Evolutionary conservation across 805 yeast genomes (phyloP), one percentile per base, ranked within the genome.

Genomic region (Metschnikowia similis): DNA sequence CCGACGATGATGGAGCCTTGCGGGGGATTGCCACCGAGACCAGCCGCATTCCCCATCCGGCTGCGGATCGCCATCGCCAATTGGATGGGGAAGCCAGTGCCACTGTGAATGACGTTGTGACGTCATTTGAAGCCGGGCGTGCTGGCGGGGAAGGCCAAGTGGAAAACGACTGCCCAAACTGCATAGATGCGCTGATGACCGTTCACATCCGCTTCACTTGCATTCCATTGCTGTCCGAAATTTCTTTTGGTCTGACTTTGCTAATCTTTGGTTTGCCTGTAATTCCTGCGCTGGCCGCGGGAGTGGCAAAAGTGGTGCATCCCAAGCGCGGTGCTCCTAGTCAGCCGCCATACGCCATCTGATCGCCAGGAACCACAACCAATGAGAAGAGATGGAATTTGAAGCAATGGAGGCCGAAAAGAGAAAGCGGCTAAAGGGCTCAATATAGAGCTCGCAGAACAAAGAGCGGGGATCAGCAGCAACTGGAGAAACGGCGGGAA

Each of bases 261-360:
- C 35, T n/a, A 6, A n/a, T 16, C 35, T 32, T n/a, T 32, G 7
- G n/a, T 8, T 32, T 16, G 35, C 35, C 14, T 32, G 13, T 13
- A 16, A 35, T 35, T 35, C 16, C 21, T 35, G 37, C 37, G n/a
- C 37, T 38, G 21, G 41, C 32, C 9, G 41, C 41, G 41, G 27
- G 13, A 27, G 21, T 38, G 41, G 41, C 41, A 16, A 27, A 38
- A 35, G 14, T 34, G 16, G 32, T 13, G 41, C 29, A 27, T 38
- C 21, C 31, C 7, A 16, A 38, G 31, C 41, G 26, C 41, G 29
- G 32, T 38, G 41, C 32, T 26, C 41, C 21, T 27, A 38, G 21
- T 27, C 41, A 27, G 41, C 41, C 41, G 41, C 41, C 41, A 27
- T 38, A 38, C 41, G 28, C 41, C 41, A 38, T 38, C 30, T 28